Evolutionary conservation across 2,329 filamentous ascomycete species (phyloP).

Genomic region (Neodidymelliopsis sp.): DNA sequence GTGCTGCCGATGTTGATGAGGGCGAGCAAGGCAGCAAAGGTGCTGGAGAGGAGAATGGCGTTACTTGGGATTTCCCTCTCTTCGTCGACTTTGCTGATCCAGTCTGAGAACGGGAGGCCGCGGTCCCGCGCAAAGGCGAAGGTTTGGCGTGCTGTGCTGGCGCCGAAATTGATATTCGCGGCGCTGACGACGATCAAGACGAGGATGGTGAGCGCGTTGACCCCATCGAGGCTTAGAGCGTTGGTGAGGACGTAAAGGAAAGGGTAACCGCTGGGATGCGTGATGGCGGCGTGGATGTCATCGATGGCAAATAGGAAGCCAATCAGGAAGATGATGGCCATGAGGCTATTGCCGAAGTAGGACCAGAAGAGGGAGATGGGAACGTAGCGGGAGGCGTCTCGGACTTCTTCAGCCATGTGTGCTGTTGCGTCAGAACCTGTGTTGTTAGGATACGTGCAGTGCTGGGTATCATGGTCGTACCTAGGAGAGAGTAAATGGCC

Average conservation of each 20-base stretch:
- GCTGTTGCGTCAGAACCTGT: conserved; percentile 43
- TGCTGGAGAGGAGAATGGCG: conserved; percentile 44
- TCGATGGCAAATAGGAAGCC: conserved; percentile 48
- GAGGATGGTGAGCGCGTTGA: conserved; percentile 32
- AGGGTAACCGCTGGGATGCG: conserved; percentile 43
- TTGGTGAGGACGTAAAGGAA: conserved; percentile 48
- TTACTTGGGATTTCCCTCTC: conserved; percentile 35
- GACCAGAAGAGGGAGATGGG: conserved; percentile 48
- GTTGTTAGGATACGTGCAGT: too few species aligned
- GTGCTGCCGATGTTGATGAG: conserved; percentile 53
- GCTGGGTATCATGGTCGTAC: too few species aligned
- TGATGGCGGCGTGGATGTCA: conserved; percentile 36
- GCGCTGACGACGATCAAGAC: conserved; percentile 29
- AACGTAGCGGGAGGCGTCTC: conserved; percentile 43
- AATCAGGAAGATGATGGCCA: conserved; percentile 46
- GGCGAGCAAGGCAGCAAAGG: conserved; percentile 33
- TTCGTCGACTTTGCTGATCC: conserved; percentile 28
- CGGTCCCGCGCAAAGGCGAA: conserved; percentile 33
- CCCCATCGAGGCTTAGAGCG: conserved; percentile 25
- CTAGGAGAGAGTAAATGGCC: conserved; percentile 8
- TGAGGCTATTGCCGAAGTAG: conserved; percentile 45
- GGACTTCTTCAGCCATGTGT: conserved; percentile 52
- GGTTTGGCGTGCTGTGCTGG: conserved; percentile 35
- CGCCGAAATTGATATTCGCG: conserved; percentile 33
- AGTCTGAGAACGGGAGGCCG: conserved; percentile 26